Evolutionary conservation across 345 rosid genomes (phyloP), one percentile per base, ranked within the genome.

Genomic region (Hevea brasiliensis): DNA sequence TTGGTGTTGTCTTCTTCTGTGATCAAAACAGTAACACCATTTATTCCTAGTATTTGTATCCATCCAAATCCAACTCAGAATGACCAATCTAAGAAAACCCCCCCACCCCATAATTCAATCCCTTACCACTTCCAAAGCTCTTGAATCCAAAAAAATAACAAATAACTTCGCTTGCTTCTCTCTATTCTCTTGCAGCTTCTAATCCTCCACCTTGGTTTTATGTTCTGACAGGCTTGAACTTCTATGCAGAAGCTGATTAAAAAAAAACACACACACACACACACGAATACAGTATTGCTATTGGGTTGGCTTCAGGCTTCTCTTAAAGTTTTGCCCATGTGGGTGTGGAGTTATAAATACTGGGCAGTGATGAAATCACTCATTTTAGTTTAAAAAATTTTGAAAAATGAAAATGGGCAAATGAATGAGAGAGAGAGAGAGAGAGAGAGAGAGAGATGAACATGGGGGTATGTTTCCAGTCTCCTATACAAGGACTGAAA

Each of bases 361-460:
- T 71, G 74, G 77, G 86, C 80, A 84, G 84, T 85, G 93, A 81
- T 83, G 90, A 89, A 86, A 85, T 86, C 88, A 87, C 85, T 83
- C 81, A 60, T 58, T 21, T 69, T 41, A 7, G 59, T 61, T 57
- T 32, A 56, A 64, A 70, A 53, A 53, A 63, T 1, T 1, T 42
- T 15, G 32, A 32, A 15, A 26, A 6, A n/a, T 48, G 1, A 32
- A 13, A 11, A 40, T 3, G 3, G n/a, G 20, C 24, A 32, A 32
- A 32, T 32, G 37, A 60, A n/a, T n/a, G 45, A 42, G 15, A 48
- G 74, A 23, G 37, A 61, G 72, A 45, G 75, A 50, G 81, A 58
- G 82, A 61, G 71, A 56, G 73, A 42, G 79, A 37, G 51, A 32
- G 68, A 29, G 45, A 65, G 76, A 32, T 2, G 4, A 4, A 32